Conservation (phyloP, 192 early-diverging fungal genomes). For the Diversispora epigaea region DNA sequence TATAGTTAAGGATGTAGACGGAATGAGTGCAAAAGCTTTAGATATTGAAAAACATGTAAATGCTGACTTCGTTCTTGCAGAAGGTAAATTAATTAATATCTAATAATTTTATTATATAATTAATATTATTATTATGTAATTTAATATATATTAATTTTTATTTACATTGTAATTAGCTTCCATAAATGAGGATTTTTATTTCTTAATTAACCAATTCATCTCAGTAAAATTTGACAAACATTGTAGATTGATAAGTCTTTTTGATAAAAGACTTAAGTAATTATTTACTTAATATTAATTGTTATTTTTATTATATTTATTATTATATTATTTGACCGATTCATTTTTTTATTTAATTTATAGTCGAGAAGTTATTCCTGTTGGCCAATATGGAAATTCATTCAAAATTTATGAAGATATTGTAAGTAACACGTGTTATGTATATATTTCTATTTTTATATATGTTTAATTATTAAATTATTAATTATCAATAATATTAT, state of each 20-base stretch:
- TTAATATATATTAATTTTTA: neutral
- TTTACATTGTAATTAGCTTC: conserved; percentile 28
- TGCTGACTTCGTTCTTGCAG: too few species aligned
- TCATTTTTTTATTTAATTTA: neutral
- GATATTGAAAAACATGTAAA: too few species aligned
- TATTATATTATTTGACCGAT: neutral
- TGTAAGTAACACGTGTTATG: conserved; percentile 28
- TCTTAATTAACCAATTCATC: conserved; percentile 79
- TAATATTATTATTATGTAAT: too few species aligned
- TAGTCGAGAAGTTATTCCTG: conserved; percentile 56
- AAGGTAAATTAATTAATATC: too few species aligned
- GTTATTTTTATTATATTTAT: neutral
- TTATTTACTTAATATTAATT: conserved; percentile 18
- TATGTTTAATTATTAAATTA: conserved; percentile 45
- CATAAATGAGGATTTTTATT: conserved; percentile 39
- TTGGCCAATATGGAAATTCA: conserved; percentile 67
- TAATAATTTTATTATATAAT: too few species aligned
- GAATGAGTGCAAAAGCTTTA: too few species aligned
- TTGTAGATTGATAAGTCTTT: conserved; percentile 72
- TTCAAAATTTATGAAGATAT: conserved; percentile 86
- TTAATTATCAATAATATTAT: neutral
- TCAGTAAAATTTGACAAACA: conserved; percentile 64
- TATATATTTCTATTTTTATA: neutral
- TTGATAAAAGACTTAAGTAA: conserved; percentile 61
- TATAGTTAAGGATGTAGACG: too few species aligned